Base-by-base conservation (phyloP, 805 yeast genomes). In the Candida jianshihensis region DNA sequence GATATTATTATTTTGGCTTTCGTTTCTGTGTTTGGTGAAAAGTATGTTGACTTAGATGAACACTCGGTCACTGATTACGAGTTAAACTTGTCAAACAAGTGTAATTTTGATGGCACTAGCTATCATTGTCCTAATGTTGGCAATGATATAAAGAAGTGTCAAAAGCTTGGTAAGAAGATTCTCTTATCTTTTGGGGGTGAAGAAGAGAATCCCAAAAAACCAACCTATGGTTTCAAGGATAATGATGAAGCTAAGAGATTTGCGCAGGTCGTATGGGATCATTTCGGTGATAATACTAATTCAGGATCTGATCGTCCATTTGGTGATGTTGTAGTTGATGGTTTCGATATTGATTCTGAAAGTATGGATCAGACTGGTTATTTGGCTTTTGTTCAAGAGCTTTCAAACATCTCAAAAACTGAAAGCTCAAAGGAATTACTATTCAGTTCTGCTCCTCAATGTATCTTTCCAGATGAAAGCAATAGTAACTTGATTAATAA, bases 261-360 rank as follows among this genome's bases (percentile, higher is more conserved):
- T 52, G 89, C 81, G 11, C 63, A 60, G 19, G 61, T 71, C 24
- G 55, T 80, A 27, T 81, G 84, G 73, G 62, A 75, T 39, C 72
- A 71, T 34, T 75, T 83, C 53, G 81, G 78, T 35, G 74, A 66
- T 35, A 86, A 84, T 19, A 13, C 16, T 8, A 22, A 14, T 7
- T 24, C 26, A 10, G 52, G 64, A n/a, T 41, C 59, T 17, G 63
- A 80, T 47, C 73, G 74, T 49, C 71, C 81, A 40, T 86, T 87
- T 56, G 94, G 83, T 32, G 73, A 68, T 48, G 68, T 95, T 2
- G 59, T 80, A 18, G 68, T 90, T 31, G 97, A 90, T 60, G 97
- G 97, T 14, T 89, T 88, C 56, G 97, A 90, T 59, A 78, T 89
- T 44, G 97, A 90, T 59, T 77, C 85, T 49, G 97, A 90, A 59